These are phyloP conservation scores for Rhynchosporium secalis DNA, from an alignment of 2,329 filamentous ascomycete genomes.

Conservation along the genomic window DNA sequence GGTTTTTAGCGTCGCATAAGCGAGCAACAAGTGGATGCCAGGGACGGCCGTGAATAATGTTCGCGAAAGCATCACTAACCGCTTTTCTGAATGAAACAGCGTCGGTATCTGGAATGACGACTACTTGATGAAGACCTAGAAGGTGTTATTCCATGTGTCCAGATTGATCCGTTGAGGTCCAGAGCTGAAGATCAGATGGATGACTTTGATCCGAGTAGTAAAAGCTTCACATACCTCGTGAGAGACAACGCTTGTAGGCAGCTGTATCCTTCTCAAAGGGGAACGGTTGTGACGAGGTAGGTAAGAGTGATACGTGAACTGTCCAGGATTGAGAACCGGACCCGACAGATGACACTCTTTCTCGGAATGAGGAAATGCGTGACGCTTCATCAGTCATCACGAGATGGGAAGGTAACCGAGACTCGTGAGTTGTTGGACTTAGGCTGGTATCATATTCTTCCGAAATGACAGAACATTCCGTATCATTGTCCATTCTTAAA, in stretches of 20 bases:
- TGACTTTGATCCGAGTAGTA: not conserved
- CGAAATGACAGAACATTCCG: slow-evolving; percentile 16
- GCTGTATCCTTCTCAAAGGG: slow-evolving; percentile 63
- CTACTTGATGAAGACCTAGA: slow-evolving; percentile 53
- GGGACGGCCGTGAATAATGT: slow-evolving; percentile 49
- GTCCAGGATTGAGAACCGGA: slow-evolving; percentile 51
- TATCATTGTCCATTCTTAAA: slow-evolving; percentile 14
- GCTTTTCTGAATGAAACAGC: slow-evolving; percentile 51
- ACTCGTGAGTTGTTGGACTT: slow-evolving; percentile 15
- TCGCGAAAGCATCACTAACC: slow-evolving; percentile 51
- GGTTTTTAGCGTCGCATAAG: slow-evolving; percentile 55
- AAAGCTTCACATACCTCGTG: slow-evolving; percentile 43
- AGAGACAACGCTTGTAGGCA: slow-evolving; percentile 61
- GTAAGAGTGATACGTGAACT: slow-evolving; percentile 59
- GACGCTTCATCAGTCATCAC: slow-evolving; percentile 24
- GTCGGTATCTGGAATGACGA: slow-evolving; percentile 53
- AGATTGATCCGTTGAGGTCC: not conserved
- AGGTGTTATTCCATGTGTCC: not conserved
- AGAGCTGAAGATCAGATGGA: not conserved
- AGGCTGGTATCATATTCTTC: slow-evolving; percentile 18
- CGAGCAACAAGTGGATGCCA: slow-evolving; percentile 62
- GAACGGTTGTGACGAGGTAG: slow-evolving; percentile 54
- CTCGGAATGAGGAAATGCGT: slow-evolving; percentile 31
- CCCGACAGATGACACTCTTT: slow-evolving; percentile 30
- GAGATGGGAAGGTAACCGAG: slow-evolving; percentile 20